Evolutionary conservation across 2,329 filamentous ascomycete species (phyloP).

Genomic region (Gaeumannomyces sp.): DNA sequence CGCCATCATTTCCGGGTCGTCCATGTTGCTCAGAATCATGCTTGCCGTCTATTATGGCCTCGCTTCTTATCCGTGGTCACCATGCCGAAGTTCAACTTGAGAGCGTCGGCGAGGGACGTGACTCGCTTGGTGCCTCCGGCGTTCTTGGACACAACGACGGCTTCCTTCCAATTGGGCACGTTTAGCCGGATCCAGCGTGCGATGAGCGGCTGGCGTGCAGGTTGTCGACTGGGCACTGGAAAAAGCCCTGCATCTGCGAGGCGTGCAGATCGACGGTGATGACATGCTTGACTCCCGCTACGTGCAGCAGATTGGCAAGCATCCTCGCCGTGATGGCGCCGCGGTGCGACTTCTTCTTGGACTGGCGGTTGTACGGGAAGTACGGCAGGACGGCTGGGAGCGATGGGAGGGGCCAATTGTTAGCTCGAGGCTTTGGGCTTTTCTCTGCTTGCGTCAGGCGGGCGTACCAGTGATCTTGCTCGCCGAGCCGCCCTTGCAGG

Average conservation of each 20-base stretch:
- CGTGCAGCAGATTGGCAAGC: slow-evolving; percentile 88
- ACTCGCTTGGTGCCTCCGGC: slow-evolving; percentile 95
- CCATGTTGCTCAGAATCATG: slow-evolving; percentile 65
- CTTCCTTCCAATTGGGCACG: slow-evolving; percentile 79
- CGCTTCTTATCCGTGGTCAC: slow-evolving; percentile 78
- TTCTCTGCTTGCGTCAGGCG: neutral
- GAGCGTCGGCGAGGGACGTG: slow-evolving; percentile 86
- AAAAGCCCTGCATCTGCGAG: slow-evolving; percentile 99
- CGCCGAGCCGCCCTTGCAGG: slow-evolving; percentile 94
- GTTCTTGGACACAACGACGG: slow-evolving; percentile 97
- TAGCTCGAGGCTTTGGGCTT: neutral
- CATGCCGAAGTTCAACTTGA: slow-evolving; percentile 97
- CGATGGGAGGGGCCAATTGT: neutral
- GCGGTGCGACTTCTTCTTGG: slow-evolving; percentile 96
- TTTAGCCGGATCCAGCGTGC: slow-evolving; percentile 93
- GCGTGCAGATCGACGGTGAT: slow-evolving; percentile 95
- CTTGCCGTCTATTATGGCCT: slow-evolving; percentile 63
- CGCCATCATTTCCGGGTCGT: slow-evolving; percentile 31
- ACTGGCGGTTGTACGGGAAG: slow-evolving; percentile 98
- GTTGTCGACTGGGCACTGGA: slow-evolving; percentile 95
- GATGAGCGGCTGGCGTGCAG: slow-evolving; percentile 89
- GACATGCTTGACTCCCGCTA: slow-evolving; percentile 94
- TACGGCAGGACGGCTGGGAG: slow-evolving; percentile 75
- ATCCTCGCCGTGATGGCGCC: slow-evolving; percentile 95
- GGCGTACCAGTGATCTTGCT: slow-evolving; percentile 88